Base-by-base conservation (phyloP, 208 protist genomes). In the Crithidia bombi region DNA sequence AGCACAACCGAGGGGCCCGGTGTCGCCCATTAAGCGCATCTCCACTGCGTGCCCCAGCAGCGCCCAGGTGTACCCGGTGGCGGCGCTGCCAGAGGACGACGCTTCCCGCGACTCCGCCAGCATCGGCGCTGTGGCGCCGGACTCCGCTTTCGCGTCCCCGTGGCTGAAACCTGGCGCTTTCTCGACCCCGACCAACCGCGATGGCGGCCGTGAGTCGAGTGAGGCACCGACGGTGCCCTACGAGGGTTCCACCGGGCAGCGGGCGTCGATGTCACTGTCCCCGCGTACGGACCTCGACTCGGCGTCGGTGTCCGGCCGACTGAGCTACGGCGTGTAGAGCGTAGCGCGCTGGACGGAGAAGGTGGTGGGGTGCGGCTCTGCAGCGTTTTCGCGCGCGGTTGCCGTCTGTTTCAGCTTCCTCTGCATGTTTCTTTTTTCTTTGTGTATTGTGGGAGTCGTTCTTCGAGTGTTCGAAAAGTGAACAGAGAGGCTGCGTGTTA, bases 191-290 rank as follows among this genome's bases (percentile, higher is more conserved):
- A 77, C 65, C n/a, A 77, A 77, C 71, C 39, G 64, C 38, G 64
- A 65, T 21, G 64, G 71, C 43, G 63, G 38, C 10, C 71, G 71
- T 26, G 71, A 77, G 56, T 43, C 63, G 39, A 77, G 71, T 44
- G 71, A 77, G 43, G 71, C 71, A 11, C 71, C 71, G 30, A 77
- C 71, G 56, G 54, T 77, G 39, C 71, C 71, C 14, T 77, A 77
- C 33, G 71, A 77, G 25, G 71, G 71, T 19, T 77, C 71, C 35
- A 77, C 64, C 7, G 64, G 71, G 21, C 71, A 30, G 47, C 71
- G 71, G 19, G 44, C 38, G 17, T 77, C 71, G 25, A 32, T 67
- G 28, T 71, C 71, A 10, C 46, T 77, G 15, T 77, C 71, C 35
- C 71, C 71, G 38, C 63, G 71, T 46, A 77, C 63, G 21, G 71